phyloP scores from a whole-genome alignment of 768 basidiomycete species.

The Phaeotremella skinneri region DNA sequence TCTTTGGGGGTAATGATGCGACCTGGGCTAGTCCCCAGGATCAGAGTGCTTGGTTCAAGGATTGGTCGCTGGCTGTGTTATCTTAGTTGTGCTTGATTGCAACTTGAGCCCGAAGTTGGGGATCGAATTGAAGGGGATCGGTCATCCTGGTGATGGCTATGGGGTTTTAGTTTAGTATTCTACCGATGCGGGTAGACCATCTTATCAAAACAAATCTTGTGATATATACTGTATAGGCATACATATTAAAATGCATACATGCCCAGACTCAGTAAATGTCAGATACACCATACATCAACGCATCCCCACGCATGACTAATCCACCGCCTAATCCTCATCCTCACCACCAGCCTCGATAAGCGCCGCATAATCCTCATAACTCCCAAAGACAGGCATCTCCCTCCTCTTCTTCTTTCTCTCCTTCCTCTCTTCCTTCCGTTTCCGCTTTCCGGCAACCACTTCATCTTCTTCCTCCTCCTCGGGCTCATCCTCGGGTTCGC shows the following conservation, averaged over 20 bases:
- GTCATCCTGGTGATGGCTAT: constrained; percentile 3
- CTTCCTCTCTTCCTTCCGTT: constrained; percentile 54
- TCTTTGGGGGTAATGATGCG: constrained; percentile 51
- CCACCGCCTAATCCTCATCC: constrained; percentile 36
- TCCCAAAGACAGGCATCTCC: constrained; percentile 49
- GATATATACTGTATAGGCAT: too few relatives aligned
- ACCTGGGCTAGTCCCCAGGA: constrained; percentile 63
- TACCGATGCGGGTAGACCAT: too few relatives aligned
- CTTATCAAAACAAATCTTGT: too few relatives aligned
- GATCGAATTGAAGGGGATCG: not conserved
- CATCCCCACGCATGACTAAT: too few relatives aligned
- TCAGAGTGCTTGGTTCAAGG: constrained; percentile 66
- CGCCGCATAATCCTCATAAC: constrained; percentile 51
- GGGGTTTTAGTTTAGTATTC: not conserved
- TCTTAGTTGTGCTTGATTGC: constrained; percentile 14
- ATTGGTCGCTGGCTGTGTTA: constrained; percentile 66
- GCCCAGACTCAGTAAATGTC: too few relatives aligned
- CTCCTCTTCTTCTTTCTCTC: constrained; percentile 64
- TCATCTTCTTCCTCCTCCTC: constrained; percentile 56
- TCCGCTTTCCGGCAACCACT: constrained; percentile 50
- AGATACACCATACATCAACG: too few relatives aligned
- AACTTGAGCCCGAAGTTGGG: not conserved
- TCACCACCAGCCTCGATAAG: constrained; percentile 50
- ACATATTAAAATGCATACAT: too few relatives aligned
- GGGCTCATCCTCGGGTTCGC: constrained; percentile 28